Evolutionary conservation across 352 stramenopile species (phyloP), one percentile per base, ranked within the genome.

Genomic region (Phytophthora ohioensis): DNA sequence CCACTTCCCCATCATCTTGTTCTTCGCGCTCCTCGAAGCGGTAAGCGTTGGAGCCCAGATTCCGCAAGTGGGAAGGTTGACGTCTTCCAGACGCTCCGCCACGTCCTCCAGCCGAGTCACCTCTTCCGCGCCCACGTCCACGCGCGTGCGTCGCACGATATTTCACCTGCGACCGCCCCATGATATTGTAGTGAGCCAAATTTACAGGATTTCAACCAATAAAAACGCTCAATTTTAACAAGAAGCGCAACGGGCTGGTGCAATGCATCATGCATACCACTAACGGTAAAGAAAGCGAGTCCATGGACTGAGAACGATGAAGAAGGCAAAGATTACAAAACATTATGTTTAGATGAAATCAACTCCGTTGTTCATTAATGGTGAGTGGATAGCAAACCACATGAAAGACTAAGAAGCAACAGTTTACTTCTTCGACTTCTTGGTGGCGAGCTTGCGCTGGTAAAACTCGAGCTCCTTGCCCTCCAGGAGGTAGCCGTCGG

Each of bases 381-480:
- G 67, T 69, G 58, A 43, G 39, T 49, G 17, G 12, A 57, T 42
- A 5, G 48, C 31, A 32, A 41, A 36, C 49, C 51, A 46, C 55
- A 12, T 45, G 17, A 46, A 69, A 76, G 65, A 53, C 64, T 65
- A 57, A 38, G 49, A 68, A 71, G 48, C 13, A 66, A 39, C n/a
- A 62, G 56, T 84, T 84, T 97, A 97, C 87, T 97, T 97, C 87
- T 98, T 98, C 88, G 97, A 98, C 93, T 99, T 99, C 95, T 99
- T 99, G 72, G 93, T 95, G 83, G 98, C 96, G 48, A 99, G 84
- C 90, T 99, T 97, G 80, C 97, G 98, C 85, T 98, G 91, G 92
- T 99, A 99, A 87, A 99, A 99, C 61, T 98, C 96, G 34, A 99
- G 92, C 85, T 99, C 98, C 81, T 98, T 97, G 82, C 98, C 98